Percentiles rank a stretch among this genome's conserved stretches.
Evolutionary conservation across 495 filamentous ascomycete species (phyloP).

Genomic region (Pyrenula aspistea): DNA sequence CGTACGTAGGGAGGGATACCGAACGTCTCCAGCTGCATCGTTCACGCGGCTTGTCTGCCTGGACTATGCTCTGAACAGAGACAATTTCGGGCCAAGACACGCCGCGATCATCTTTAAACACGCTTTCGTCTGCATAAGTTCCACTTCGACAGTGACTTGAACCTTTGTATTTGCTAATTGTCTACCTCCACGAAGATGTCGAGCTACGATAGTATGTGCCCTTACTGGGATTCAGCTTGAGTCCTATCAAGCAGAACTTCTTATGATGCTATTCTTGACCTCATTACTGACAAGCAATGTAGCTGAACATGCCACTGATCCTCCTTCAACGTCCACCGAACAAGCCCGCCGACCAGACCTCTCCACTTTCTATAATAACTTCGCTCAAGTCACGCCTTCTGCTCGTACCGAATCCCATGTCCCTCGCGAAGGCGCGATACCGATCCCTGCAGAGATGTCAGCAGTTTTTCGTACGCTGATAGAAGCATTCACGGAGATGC

Average conservation of each 20-base stretch:
- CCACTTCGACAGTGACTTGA: too few relatives aligned
- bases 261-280: too few relatives aligned
- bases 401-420: conserved; percentile 20
- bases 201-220: not conserved
- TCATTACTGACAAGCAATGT: conserved; percentile 2
- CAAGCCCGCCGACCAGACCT: conserved; percentile 64
- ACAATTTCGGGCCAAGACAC: too few relatives aligned
- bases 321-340: conserved; percentile 22
- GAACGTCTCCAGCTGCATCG: too few relatives aligned
- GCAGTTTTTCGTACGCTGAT: conserved; percentile 49
- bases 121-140: too few relatives aligned
- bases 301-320: conserved; percentile 17
- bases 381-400: conserved; percentile 46
- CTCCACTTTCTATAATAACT: conserved; percentile 73
- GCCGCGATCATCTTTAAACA: too few relatives aligned
- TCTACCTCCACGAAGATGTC: not conserved
- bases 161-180: too few relatives aligned
- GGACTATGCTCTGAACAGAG: too few relatives aligned
- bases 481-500: conserved; percentile 43
- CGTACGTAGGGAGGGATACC: too few relatives aligned
- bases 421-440: conserved; percentile 44
- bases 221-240: too few relatives aligned
- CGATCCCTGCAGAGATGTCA: conserved; percentile 60
- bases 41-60: too few relatives aligned
- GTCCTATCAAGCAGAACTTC: too few relatives aligned